Evolutionary conservation across 2,329 filamentous ascomycete genomes (phyloP).

Genomic region (Fusarium sp.): DNA sequence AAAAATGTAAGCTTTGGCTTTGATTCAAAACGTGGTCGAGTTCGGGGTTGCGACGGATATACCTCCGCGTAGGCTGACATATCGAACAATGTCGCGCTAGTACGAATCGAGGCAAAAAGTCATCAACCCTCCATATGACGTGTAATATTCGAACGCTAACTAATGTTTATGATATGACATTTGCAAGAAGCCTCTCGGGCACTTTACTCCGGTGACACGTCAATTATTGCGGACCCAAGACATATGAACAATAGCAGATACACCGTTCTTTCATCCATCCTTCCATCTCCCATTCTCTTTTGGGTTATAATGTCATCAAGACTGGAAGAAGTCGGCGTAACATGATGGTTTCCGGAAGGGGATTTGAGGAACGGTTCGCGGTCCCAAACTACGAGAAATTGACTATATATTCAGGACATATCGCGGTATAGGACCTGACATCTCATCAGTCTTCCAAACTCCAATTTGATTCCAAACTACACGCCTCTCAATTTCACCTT

Average conservation of each 20-base stretch:
- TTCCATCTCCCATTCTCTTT: not conserved
- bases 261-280: not conserved
- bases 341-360: no score
- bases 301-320: not conserved
- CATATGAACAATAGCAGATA: no score
- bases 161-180: not conserved
- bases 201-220: no score
- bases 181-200: not conserved
- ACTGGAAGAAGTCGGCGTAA: not conserved
- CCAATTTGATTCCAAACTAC: rapidly evolving
- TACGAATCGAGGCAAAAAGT: slow-evolving; percentile 14
- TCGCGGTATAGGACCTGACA: rapidly evolving
- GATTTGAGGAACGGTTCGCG: not conserved
- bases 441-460: not conserved
- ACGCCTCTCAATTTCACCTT: rapidly evolving
- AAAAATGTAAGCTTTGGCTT: slow-evolving; percentile 8
- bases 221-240: no score
- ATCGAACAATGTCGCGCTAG: not conserved
- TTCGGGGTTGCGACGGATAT: not conserved
- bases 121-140: not conserved
- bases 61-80: not conserved
- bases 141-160: not conserved
- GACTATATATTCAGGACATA: not conserved
- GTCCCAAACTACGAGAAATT: not conserved
- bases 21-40: not conserved